A percentile compares a stretch with the other conserved stretches of the same genome.
phyloP scores from a whole-genome alignment of 805 yeast genomes.

The Hanseniaspora hatyaiensis region DNA sequence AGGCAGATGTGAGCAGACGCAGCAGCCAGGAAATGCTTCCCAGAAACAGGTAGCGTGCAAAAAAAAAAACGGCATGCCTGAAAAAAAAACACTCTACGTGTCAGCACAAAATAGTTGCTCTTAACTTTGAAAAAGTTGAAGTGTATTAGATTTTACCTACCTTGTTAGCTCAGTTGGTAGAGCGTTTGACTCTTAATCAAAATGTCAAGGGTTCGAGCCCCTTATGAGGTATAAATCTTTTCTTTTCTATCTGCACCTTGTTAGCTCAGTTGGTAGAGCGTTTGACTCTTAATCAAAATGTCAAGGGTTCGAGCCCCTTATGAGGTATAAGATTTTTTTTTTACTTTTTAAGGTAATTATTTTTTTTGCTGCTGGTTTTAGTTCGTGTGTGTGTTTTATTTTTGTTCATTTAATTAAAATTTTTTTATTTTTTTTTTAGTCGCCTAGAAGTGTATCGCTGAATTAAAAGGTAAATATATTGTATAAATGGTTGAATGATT shows the following conservation, averaged over 20 bases:
- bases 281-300: conserved; percentile 11
- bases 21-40: too few species aligned
- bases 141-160: conserved; percentile 10
- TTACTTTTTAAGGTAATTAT: not conserved
- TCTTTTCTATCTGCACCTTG: not conserved
- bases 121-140: too few species aligned
- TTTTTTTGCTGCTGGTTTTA: not conserved
- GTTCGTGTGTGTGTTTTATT: not conserved
- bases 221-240: not conserved
- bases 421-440: too few species aligned
- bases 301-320: conserved; percentile 14
- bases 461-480: too few species aligned
- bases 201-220: conserved; percentile 15
- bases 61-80: too few species aligned
- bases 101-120: too few species aligned
- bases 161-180: conserved; percentile 15
- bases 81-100: too few species aligned
- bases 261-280: conserved; percentile 12
- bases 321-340: conserved; percentile 6
- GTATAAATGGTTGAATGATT: too few species aligned
- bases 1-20: too few species aligned
- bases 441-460: too few species aligned
- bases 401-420: too few species aligned
- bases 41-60: too few species aligned
- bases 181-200: conserved; percentile 15